These are phyloP conservation scores for Trebouxia sp. DNA, from an alignment of 139 green algal genomes.

Conservation along the genomic window DNA sequence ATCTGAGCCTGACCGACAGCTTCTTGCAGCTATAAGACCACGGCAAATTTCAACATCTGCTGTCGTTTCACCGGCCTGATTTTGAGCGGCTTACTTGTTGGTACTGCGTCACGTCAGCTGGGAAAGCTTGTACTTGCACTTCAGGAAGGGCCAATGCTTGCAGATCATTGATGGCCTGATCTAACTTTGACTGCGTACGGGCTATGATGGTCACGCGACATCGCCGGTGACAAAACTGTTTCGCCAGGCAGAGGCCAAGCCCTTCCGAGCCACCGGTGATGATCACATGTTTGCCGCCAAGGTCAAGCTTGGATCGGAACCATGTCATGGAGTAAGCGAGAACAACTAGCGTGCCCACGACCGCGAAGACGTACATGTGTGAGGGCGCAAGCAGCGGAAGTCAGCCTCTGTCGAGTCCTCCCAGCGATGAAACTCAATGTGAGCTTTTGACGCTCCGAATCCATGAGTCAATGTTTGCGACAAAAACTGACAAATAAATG, in stretches of 20 bases:
- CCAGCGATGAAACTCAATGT: too few relatives aligned
- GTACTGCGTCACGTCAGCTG: slow-evolving; percentile 32
- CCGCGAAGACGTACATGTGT: not conserved
- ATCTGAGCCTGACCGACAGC: slow-evolving; percentile 33
- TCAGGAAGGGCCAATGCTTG: not conserved
- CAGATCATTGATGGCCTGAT: slow-evolving; percentile 46
- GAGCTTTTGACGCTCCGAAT: not conserved
- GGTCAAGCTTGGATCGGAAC: not conserved
- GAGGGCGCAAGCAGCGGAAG: too few relatives aligned
- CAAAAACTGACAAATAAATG: too few relatives aligned
- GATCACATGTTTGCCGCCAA: slow-evolving; percentile 70
- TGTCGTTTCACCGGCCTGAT: too few relatives aligned
- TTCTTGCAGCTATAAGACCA: slow-evolving; percentile 12
- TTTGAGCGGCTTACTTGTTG: slow-evolving; percentile 22
- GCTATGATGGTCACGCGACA: slow-evolving; percentile 64
- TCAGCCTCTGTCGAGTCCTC: too few relatives aligned
- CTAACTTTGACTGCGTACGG: slow-evolving; percentile 58
- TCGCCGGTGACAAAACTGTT: slow-evolving; percentile 37
- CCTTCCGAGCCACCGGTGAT: slow-evolving; percentile 81
- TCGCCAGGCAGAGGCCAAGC: slow-evolving; percentile 64
- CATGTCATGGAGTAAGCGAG: slow-evolving; percentile 21
- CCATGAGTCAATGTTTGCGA: too few relatives aligned
- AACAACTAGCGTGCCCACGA: not conserved
- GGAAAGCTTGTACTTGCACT: not conserved
- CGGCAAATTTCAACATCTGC: too few relatives aligned